Base-by-base conservation (phyloP, 2,329 filamentous ascomycete genomes). In the Sporothrix euskadiensis region DNA sequence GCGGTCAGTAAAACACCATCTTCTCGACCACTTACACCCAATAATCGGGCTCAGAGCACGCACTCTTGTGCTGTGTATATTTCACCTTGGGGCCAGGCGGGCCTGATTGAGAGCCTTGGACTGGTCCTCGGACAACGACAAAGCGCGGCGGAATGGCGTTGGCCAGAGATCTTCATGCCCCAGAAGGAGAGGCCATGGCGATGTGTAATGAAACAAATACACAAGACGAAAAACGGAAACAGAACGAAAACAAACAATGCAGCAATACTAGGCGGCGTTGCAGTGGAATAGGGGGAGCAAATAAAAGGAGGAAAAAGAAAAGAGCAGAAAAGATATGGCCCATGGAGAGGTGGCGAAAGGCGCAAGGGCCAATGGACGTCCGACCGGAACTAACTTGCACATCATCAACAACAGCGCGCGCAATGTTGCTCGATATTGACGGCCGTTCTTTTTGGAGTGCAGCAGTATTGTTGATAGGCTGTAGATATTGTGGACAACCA, bases 81-180 rank as follows among this genome's bases (percentile, higher is more conserved):
- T 35, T 8, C 4, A 14, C 32, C 35, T 32, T 59, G 16, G 16
- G 56, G 16, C 14, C 26, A 57, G 54, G n/a, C 6, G 7, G 12
- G 14, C 14, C 44, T 16, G 14, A 4, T 14, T 14, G 19, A 16
- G 12, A 16, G 44, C 14, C 14, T 49, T 49, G 44, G 44, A 49
- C 44, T 22, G 32, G 32, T 61, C 32, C 7, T 16, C 39, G 22
- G 26, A 30, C 7, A 9, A 65, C 59, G n/a, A 14, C 61, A 47
- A 47, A 32, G 39, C 61, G 61, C 61, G 39, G 22, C 39, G 61
- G 61, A 66, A 66, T 66, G 61, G 61, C 39, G 57, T 19, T 35
- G 61, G 22, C 6, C 12, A 47, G 39, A 41, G 61, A 66, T 66
- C 39, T 41, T 66, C 61, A 47, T 44, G 12, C 61, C 39, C 61